A percentile compares a stretch with the other conserved stretches of the same genome.
phyloP scores from a whole-genome alignment of 805 yeast genomes.

The Candida taoyuanica region DNA sequence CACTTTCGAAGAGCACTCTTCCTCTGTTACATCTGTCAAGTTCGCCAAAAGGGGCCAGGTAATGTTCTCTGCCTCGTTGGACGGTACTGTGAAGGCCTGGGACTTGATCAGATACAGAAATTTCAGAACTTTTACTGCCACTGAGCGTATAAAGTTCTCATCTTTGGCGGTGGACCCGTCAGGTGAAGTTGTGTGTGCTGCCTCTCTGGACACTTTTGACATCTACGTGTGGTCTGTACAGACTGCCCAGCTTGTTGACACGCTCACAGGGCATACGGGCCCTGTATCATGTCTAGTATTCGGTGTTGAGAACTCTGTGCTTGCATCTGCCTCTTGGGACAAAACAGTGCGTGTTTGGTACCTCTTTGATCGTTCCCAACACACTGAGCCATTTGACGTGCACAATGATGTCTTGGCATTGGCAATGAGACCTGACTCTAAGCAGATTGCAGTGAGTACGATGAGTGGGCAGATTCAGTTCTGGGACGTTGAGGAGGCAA shows the following conservation, averaged over 20 bases:
- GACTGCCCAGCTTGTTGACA: conserved; percentile 85
- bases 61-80: conserved; percentile 83
- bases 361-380: conserved; percentile 79
- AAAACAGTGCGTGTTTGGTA: conserved; percentile 91
- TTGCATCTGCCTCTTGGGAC: conserved; percentile 97
- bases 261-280: conserved; percentile 90
- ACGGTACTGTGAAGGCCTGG: conserved; percentile 98
- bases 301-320: conserved; percentile 67
- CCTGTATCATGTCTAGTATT: conserved; percentile 87
- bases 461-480: conserved; percentile 82
- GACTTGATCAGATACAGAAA: conserved; percentile 90
- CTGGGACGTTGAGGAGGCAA: conserved; percentile 79
- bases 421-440: conserved; percentile 89
- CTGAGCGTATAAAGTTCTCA: conserved; percentile 81
- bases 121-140: conserved; percentile 90
- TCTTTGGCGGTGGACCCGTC: conserved; percentile 93
- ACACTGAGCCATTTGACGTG: conserved; percentile 86
- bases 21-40: conserved; percentile 82
- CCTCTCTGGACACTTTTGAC: conserved; percentile 83
- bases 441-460: conserved; percentile 81
- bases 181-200: conserved; percentile 95
- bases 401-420: conserved; percentile 79
- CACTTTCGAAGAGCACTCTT: conserved; percentile 86
- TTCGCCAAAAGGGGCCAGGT: conserved; percentile 91
- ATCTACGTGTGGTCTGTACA: conserved; percentile 97